These are phyloP conservation scores for Ogataea methylovora DNA, from an alignment of 805 yeast genomes.

Conservation along the genomic window DNA sequence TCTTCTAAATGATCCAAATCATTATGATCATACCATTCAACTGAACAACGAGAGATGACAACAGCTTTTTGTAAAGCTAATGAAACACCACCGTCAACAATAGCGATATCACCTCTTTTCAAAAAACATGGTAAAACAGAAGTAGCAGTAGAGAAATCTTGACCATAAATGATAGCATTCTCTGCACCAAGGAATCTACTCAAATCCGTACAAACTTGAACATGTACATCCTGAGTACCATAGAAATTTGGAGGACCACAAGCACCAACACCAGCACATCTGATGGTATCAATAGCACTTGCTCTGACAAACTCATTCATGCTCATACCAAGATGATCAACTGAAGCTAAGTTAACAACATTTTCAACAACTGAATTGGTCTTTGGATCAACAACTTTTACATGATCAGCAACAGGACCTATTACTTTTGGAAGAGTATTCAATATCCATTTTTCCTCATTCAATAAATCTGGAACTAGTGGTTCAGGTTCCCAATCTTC, in stretches of 20 bases:
- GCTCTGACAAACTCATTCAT: slow-evolving; percentile 36
- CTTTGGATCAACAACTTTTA: slow-evolving; percentile 23
- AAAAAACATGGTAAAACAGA: slow-evolving; percentile 90
- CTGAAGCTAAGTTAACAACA: slow-evolving; percentile 61
- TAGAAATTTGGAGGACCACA: slow-evolving; percentile 98
- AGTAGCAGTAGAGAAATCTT: slow-evolving; percentile 80
- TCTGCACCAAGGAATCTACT: slow-evolving; percentile 73
- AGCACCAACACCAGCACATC: slow-evolving; percentile 86
- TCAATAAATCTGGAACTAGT: slow-evolving; percentile 48
- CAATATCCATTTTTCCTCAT: slow-evolving; percentile 53
- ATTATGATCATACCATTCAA: slow-evolving; percentile 81
- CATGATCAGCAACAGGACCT: slow-evolving; percentile 42
- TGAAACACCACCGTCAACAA: slow-evolving; percentile 75
- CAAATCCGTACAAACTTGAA: slow-evolving; percentile 65
- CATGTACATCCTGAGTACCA: slow-evolving; percentile 91
- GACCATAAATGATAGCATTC: slow-evolving; percentile 80
- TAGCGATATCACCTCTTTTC: slow-evolving; percentile 88
- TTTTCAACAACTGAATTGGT: slow-evolving; percentile 14
- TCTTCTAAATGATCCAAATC: slow-evolving; percentile 77
- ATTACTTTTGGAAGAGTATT: slow-evolving; percentile 54
- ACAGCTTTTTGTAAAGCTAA: slow-evolving; percentile 84
- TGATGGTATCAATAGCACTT: slow-evolving; percentile 51
- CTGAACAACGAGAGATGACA: slow-evolving; percentile 76
- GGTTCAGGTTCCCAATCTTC: slow-evolving; percentile 94
- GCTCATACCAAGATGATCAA: slow-evolving; percentile 65